phyloP scores from a whole-genome alignment of 2,329 filamentous ascomycete genomes.

The Cylindrodendrum hubeiense region DNA sequence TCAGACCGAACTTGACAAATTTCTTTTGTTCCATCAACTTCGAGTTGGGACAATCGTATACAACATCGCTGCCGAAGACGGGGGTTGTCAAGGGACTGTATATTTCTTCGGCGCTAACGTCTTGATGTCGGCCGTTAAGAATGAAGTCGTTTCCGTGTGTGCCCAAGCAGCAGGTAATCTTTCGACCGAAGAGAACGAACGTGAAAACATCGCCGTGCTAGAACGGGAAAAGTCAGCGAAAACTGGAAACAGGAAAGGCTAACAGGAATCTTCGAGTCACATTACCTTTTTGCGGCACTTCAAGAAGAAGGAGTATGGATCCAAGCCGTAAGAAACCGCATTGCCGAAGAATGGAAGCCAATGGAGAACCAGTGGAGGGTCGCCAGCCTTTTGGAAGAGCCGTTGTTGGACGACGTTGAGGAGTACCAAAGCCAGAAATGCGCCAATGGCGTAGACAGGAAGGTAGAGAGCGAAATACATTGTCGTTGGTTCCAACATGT shows the following conservation, averaged over 20 bases:
- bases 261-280: background rate
- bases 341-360: slow-evolving; percentile 75
- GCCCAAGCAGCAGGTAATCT: slow-evolving; percentile 64
- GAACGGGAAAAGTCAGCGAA: background rate
- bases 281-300: slow-evolving; percentile 74
- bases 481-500: background rate
- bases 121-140: slow-evolving; percentile 65
- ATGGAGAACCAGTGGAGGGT: slow-evolving; percentile 69
- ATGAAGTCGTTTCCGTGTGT: slow-evolving; percentile 67
- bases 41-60: slow-evolving; percentile 86
- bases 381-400: slow-evolving; percentile 37
- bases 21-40: slow-evolving; percentile 94
- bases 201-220: slow-evolving; percentile 67
- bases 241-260: background rate
- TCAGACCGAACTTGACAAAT: slow-evolving; percentile 80
- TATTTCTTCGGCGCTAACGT: slow-evolving; percentile 67
- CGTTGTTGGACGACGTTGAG: slow-evolving; percentile 32
- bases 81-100: slow-evolving; percentile 64
- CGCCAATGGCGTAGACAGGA: slow-evolving; percentile 14
- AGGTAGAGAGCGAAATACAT: slow-evolving; percentile 25
- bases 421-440: slow-evolving; percentile 16
- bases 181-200: slow-evolving; percentile 64
- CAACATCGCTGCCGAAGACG: slow-evolving; percentile 81
- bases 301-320: slow-evolving; percentile 77
- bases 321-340: slow-evolving; percentile 78